phyloP scores from a whole-genome alignment of 78 protist genomes.

The Protostelium mycophagum region DNA sequence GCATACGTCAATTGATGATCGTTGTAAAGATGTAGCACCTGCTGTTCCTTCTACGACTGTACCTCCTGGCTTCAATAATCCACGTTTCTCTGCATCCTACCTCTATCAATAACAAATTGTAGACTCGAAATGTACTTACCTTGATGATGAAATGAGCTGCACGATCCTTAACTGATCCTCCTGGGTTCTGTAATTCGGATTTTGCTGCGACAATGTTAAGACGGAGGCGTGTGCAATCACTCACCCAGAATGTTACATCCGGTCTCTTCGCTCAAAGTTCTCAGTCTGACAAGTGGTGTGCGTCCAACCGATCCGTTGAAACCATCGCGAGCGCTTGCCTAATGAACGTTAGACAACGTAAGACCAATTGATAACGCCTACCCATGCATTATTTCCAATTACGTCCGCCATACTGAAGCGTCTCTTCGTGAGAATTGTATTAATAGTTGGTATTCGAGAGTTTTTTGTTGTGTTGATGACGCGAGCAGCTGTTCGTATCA shows the following conservation, averaged over 20 bases:
- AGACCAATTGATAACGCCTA: too few relatives aligned
- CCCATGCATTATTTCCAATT: too few relatives aligned
- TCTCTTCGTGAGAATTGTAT: too few relatives aligned
- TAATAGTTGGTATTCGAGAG: too few relatives aligned
- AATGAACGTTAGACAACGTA: too few relatives aligned
- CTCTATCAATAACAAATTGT: neutral
- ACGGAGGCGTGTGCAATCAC: neutral
- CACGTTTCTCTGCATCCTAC: conserved; percentile 48
- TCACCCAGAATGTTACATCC: conserved; percentile 28
- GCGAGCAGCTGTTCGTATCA: too few relatives aligned
- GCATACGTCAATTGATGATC: neutral
- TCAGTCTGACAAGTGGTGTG: conserved; percentile 1
- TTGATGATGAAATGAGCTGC: conserved; percentile 55
- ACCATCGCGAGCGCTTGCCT: conserved; percentile 1
- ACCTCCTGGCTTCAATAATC: conserved; percentile 41
- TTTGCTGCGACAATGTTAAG: conserved; percentile 7
- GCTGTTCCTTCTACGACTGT: conserved; percentile 66
- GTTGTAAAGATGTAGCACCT: neutral
- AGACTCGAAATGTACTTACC: neutral
- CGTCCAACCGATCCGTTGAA: conserved; percentile 1
- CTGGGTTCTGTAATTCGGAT: conserved; percentile 50
- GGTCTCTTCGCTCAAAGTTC: conserved; percentile 1
- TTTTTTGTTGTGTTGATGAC: too few relatives aligned
- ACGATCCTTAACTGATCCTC: conserved; percentile 75
- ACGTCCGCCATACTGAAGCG: too few relatives aligned